Base-by-base conservation (phyloP, 208 protist genomes). In the Trichomonas tenax region DNA sequence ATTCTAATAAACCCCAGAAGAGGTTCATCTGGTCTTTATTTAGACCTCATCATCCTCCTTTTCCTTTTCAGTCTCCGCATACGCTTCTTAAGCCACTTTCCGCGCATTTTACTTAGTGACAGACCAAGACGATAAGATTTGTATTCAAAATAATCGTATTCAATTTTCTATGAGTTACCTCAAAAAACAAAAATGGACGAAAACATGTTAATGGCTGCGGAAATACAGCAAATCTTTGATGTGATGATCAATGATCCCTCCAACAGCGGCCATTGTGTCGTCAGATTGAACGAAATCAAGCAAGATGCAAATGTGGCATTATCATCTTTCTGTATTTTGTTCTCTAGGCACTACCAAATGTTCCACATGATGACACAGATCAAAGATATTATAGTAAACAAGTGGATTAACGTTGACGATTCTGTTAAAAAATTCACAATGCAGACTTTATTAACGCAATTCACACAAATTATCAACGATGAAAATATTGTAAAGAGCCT, bases 61-160 rank as follows among this genome's bases (percentile, higher is more conserved):
- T 84, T 84, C 34, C 81, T 84, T 84, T 84, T 84, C 26, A 84
- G 81, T 84, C 81, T 84, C 81, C 81, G 81, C 81, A 84, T 84
- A 84, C 81, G 81, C 34, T 84, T 84, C 81, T 84, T 84, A 34
- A 84, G 34, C 81, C 81, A 84, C 34, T 84, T 84, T 84, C 81
- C 81, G n/a, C 81, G 81, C 81, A 84, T 84, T 8, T n/a, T 82
- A 36, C 81, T 40, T 41, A 23, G 34, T 34, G 81, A 40, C 26
- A 34, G 81, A 84, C 81, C 81, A 84, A 84, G 41, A 34, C 81
- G 81, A 34, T 84, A 40, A 40, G n/a, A 40, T 31, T 72, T 72
- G 58, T 72, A n/a, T 72, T 72, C 8, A n/a, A 72, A 31, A n/a
- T 72, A 72, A 72, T 72, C 58, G 58, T 72, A 8, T 31, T 72